Evolutionary conservation across 2,329 filamentous ascomycete species (phyloP), one percentile per base, ranked within the genome.

Genomic region (Colletotrichum ledebouriae): DNA sequence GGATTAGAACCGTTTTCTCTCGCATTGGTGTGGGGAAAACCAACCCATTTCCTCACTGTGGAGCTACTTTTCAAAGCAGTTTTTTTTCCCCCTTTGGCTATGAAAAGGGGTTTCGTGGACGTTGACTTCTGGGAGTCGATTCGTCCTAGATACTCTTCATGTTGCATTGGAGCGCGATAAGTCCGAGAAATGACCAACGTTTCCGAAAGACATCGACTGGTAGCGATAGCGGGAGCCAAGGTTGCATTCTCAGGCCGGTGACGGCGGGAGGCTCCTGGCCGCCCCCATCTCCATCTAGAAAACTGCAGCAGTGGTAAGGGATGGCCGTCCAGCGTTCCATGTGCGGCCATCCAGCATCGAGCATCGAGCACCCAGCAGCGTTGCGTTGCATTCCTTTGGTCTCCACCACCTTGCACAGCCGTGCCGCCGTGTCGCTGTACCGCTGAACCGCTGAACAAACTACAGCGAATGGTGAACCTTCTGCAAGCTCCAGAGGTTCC

Each of bases 11-110:
- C 61, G 61, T 68, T 59, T 59, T 59, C 61, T 68, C 55, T 68
- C 34, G 34, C 65, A 47, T 50, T 42, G 33, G n/a, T 68, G 65
- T 68, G 55, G 65, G 49, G 55, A 65, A 59, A 68, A 59, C 65
- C 65, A 65, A 68, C 61, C 60, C 47, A 68, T 68, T 65, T 65
- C 46, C 60, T 64, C 41, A 55, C 53, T 59, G 61, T 65, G 65
- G 61, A 68, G 61, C 22, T 42, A 44, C 25, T 55, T 53, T 29
- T 65, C 29, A 13, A 5, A 42, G 17, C 15, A 39, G 3, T 44
- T 50, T 20, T 42, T 25, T 33, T 9, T 9, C 25, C 25, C 25
- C 25, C 4, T 29, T 6, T 29, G 25, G 25, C 6, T 29, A 15
- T 20, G 52, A 37, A 50, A 63, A 67, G 52, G 59, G 59, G 64